A percentile compares a stretch with the other conserved stretches of the same genome.
phyloP scores from a whole-genome alignment of 202 grass and related monocot species.

The Hordeum pubiflorum region DNA sequence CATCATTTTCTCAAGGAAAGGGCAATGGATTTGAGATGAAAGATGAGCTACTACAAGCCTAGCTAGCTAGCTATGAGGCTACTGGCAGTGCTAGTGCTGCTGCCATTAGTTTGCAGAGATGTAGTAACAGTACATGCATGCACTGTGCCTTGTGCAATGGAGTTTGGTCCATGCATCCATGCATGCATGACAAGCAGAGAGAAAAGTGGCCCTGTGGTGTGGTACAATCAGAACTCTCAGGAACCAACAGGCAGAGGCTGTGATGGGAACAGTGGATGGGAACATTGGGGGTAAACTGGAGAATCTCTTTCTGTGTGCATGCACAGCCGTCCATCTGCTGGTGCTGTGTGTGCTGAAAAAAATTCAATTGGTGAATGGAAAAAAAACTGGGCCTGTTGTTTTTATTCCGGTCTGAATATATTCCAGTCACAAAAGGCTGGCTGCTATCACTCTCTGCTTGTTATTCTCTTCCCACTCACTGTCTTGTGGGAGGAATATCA shows the following conservation, averaged over 20 bases:
- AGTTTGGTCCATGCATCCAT: conserved; percentile 31
- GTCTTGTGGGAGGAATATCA: conserved; percentile 26
- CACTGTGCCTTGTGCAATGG: conserved; percentile 19
- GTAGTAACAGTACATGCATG: not conserved
- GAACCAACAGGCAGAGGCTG: conserved; percentile 16
- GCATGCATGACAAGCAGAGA: conserved; percentile 11
- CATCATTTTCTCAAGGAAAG: not conserved
- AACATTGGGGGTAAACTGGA: conserved; percentile 27
- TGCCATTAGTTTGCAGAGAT: conserved; percentile 31
- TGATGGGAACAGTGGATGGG: not conserved
- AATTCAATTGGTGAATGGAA: not conserved
- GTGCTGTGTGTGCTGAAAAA: not conserved
- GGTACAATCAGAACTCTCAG: conserved; percentile 26
- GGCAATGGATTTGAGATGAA: not conserved
- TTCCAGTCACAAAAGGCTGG: conserved; percentile 36
- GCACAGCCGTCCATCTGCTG: conserved; percentile 16
- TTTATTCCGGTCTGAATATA: conserved; percentile 16
- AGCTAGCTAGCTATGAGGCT: not conserved
- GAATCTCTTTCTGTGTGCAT: conserved; percentile 38
- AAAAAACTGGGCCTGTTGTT: not conserved
- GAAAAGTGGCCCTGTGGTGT: conserved; percentile 22
- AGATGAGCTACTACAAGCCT: no score
- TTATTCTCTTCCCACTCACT: conserved; percentile 37
- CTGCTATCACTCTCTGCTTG: conserved; percentile 28
- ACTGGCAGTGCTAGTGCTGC: conserved; percentile 16